Evolutionary conservation across 495 filamentous ascomycete species (phyloP).

Genomic region (Daldinia concentrica): DNA sequence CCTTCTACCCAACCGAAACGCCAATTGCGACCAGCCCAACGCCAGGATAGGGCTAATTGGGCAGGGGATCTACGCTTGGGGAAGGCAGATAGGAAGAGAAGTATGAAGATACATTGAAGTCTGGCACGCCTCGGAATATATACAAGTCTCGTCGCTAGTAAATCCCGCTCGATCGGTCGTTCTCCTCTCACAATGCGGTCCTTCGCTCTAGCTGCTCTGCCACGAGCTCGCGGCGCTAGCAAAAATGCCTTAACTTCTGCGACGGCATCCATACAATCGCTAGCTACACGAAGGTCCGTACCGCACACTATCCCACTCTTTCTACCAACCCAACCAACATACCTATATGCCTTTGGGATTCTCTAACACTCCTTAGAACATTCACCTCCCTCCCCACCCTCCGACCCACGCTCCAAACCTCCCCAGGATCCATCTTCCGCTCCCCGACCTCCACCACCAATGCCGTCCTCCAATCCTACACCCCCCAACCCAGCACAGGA

Average conservation of each 20-base stretch:
- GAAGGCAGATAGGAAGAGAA: slow-evolving; percentile 3
- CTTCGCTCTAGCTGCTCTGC: slow-evolving; percentile 25
- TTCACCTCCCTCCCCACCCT: slow-evolving; percentile 49
- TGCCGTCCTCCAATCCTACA: slow-evolving; percentile 7
- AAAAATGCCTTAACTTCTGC: not conserved
- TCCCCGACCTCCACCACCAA: slow-evolving; percentile 1
- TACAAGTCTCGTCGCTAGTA: no score
- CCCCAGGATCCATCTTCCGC: slow-evolving; percentile 45
- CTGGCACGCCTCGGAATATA: not conserved
- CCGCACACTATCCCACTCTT: not conserved
- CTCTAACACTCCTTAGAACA: no score
- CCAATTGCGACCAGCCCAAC: not conserved
- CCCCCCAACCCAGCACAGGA: slow-evolving; percentile 9
- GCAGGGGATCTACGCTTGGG: not conserved
- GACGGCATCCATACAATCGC: slow-evolving; percentile 1
- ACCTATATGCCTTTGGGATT: no score
- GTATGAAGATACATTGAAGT: slow-evolving; percentile 13
- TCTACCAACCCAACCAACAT: no score
- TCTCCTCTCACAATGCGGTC: slow-evolving; percentile 21
- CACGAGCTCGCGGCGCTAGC: slow-evolving; percentile 12
- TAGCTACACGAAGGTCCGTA: slow-evolving; percentile 27
- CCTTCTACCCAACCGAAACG: not conserved
- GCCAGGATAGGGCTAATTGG: not conserved
- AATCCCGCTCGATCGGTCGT: not conserved
- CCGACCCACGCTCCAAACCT: slow-evolving; percentile 48